phyloP scores from a whole-genome alignment of 1,139 yeast species.

The Debaryomyces fabryi region DNA sequence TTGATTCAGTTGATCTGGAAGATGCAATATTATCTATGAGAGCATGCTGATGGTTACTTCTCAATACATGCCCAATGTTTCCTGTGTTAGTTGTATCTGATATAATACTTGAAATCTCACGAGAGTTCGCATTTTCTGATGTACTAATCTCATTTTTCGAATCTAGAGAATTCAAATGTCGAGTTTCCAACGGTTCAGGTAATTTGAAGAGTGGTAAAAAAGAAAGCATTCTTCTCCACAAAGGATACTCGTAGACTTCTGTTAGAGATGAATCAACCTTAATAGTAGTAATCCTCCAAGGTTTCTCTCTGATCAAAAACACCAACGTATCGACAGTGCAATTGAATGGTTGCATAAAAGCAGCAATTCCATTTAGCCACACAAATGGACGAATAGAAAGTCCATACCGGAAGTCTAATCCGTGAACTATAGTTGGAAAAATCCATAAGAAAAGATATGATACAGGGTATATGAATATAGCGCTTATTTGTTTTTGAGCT shows the following conservation, averaged over 20 bases:
- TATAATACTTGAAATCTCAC: not conserved
- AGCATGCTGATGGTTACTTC: not conserved
- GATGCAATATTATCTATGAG: not conserved
- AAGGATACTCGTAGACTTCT: not conserved
- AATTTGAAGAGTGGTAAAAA: constrained; percentile 6
- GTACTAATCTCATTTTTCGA: not conserved
- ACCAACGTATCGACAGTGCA: constrained; percentile 79
- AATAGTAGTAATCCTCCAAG: constrained; percentile 50
- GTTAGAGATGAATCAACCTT: not conserved
- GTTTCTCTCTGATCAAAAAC: constrained; percentile 74
- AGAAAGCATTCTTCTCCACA: constrained; percentile 7
- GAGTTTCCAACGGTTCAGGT: not conserved
- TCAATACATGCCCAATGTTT: not conserved
- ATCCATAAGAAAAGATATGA: constrained; percentile 80
- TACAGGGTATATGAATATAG: constrained; percentile 82
- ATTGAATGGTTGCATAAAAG: constrained; percentile 79
- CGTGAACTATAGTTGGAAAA: constrained; percentile 74
- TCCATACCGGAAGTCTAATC: constrained; percentile 58
- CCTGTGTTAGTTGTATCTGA: not conserved
- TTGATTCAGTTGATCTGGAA: not conserved
- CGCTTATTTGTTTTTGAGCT: constrained; percentile 75
- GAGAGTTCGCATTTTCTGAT: not conserved
- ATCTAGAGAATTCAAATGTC: not conserved
- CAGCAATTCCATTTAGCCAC: constrained; percentile 69
- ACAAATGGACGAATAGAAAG: constrained; percentile 50